Percentiles rank a stretch among this genome's conserved stretches.
Evolutionary conservation across 2,329 filamentous ascomycete species (phyloP).

Genomic region (Didymella arachidicola): DNA sequence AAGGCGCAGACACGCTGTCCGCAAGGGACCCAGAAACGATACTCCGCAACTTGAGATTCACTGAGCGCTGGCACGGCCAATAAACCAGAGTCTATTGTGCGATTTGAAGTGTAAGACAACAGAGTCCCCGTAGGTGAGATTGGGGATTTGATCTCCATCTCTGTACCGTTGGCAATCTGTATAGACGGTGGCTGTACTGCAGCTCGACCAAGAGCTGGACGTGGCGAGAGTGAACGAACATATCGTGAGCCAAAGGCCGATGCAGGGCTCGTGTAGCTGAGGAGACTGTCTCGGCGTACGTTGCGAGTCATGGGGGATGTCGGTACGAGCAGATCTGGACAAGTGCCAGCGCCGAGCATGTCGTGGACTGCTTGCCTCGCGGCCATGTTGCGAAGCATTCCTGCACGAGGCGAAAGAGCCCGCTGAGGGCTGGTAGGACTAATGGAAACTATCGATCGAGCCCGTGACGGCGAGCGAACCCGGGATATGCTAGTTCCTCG

Average conservation of each 20-base stretch:
- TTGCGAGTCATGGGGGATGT: background rate
- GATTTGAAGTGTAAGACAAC: slow-evolving; percentile 43
- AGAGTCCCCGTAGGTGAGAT: slow-evolving; percentile 40
- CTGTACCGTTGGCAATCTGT: slow-evolving; percentile 42
- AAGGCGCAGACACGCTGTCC: slow-evolving; percentile 41
- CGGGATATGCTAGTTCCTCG: background rate
- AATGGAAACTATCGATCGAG: slow-evolving; percentile 13
- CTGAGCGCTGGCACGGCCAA: slow-evolving; percentile 41
- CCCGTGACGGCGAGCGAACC: background rate
- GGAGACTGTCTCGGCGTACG: slow-evolving; percentile 3
- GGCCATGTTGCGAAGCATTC: slow-evolving; percentile 37
- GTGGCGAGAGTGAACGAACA: slow-evolving; percentile 2
- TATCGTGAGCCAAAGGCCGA: slow-evolving; percentile 5
- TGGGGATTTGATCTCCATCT: slow-evolving; percentile 33
- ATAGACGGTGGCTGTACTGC: slow-evolving; percentile 22
- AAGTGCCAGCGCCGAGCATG: background rate
- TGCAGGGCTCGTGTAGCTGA: background rate
- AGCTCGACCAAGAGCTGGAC: background rate
- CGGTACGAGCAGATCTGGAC: background rate
- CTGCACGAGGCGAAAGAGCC: slow-evolving; percentile 33
- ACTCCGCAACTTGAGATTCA: slow-evolving; percentile 47
- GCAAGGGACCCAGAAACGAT: slow-evolving; percentile 49
- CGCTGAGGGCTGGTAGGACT: slow-evolving; percentile 27
- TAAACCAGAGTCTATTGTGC: slow-evolving; percentile 37
- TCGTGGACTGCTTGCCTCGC: slow-evolving; percentile 5